phyloP scores from a whole-genome alignment of 163 green algal species.

The Chlorella variabilis region DNA sequence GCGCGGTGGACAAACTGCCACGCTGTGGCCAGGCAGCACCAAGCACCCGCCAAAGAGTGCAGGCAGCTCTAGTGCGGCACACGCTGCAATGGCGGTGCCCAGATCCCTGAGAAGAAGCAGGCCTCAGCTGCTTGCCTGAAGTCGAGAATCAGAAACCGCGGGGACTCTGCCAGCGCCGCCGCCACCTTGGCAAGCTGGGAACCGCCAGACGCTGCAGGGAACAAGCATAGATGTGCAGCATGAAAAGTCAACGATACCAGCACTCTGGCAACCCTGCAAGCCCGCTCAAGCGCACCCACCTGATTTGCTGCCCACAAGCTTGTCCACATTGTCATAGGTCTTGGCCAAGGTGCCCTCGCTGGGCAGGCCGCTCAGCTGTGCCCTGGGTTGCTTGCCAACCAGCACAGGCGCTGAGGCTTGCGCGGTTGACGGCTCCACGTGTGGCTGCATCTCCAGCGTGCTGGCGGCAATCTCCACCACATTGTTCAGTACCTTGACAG shows the following conservation, averaged over 20 bases:
- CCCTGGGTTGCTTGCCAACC: neutral
- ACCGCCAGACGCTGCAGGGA: neutral
- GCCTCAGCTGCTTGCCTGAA: conserved; percentile 56
- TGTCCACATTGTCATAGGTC: conserved; percentile 5
- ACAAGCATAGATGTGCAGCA: neutral
- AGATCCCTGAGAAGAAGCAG: too few species aligned
- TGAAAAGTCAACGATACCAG: neutral
- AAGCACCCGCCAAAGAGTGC: neutral
- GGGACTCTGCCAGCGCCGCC: conserved; percentile 44
- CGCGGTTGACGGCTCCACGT: neutral
- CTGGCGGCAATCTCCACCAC: conserved; percentile 14
- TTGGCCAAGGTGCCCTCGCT: neutral
- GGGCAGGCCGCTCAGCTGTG: neutral
- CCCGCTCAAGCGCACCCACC: neutral
- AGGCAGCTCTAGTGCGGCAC: too few species aligned
- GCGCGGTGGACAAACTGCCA: too few species aligned
- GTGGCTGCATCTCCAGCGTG: conserved; percentile 16
- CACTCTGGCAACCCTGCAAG: neutral
- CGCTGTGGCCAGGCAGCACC: too few species aligned
- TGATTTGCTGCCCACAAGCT: neutral
- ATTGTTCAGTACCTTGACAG: conserved; percentile 52
- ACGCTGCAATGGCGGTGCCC: neutral
- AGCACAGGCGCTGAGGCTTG: too few species aligned
- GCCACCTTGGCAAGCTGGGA: conserved; percentile 7
- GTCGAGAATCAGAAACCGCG: conserved; percentile 61